phyloP scores from a whole-genome alignment of 2,329 filamentous ascomycete species.

The Furcasterigmium furcatum region DNA sequence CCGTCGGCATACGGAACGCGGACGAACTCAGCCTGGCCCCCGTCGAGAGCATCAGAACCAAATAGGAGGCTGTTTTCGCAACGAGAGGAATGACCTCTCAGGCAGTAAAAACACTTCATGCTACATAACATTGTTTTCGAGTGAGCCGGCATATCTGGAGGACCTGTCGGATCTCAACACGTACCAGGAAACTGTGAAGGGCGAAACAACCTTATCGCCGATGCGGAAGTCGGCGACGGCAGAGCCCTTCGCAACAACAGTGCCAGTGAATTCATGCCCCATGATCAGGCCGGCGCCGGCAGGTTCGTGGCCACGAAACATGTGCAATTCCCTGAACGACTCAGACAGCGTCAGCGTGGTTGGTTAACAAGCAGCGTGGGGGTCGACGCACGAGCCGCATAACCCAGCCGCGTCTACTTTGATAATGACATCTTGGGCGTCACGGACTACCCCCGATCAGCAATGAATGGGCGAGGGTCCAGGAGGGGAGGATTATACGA shows the following conservation, averaged over 20 bases:
- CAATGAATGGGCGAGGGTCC: not conserved
- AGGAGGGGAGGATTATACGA: constrained; percentile 13
- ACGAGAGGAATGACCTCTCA: constrained; percentile 70
- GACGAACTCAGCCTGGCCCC: constrained; percentile 79
- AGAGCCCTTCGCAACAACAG: constrained; percentile 64
- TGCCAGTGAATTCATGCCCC: constrained; percentile 88
- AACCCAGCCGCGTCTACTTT: constrained; percentile 81
- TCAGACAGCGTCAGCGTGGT: no score
- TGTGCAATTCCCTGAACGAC: constrained; percentile 75
- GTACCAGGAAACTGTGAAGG: constrained; percentile 80
- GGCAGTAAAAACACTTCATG: constrained; percentile 81
- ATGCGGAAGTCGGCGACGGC: constrained; percentile 65
- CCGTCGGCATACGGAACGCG: constrained; percentile 78
- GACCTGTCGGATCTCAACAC: constrained; percentile 23
- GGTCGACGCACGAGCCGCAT: constrained; percentile 74
- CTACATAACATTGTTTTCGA: constrained; percentile 28
- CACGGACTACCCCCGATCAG: constrained; percentile 46
- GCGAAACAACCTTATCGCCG: constrained; percentile 77
- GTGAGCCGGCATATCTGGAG: constrained; percentile 5
- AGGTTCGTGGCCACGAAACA: constrained; percentile 78
- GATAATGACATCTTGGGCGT: constrained; percentile 74
- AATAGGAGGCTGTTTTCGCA: constrained; percentile 71
- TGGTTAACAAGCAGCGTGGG: no score
- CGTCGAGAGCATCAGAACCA: constrained; percentile 66
- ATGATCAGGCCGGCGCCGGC: constrained; percentile 61